phyloP scores from a whole-genome alignment of 495 filamentous ascomycete species.

The Aspergillus hancockii region DNA sequence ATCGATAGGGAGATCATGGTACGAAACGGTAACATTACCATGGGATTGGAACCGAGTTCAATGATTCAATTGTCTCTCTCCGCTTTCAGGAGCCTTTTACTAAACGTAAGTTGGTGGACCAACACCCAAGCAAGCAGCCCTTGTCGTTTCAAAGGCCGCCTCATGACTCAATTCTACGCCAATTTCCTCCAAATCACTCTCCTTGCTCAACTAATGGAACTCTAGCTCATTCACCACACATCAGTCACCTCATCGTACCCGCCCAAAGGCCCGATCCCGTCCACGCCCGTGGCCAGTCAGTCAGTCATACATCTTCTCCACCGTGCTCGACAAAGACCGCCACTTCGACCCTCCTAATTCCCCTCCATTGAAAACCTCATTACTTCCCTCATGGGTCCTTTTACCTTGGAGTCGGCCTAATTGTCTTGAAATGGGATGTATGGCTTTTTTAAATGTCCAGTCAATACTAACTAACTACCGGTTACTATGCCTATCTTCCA shows the following conservation, averaged over 20 bases:
- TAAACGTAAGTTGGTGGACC: not conserved
- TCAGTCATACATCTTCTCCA: not conserved
- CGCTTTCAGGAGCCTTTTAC: too few species aligned
- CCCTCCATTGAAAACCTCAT: slow-evolving; percentile 12
- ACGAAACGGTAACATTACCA: too few species aligned
- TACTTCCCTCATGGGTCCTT: not conserved
- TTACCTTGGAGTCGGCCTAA: not conserved
- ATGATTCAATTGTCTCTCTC: too few species aligned
- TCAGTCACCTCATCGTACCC: not conserved
- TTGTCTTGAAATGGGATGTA: slow-evolving; percentile 17
- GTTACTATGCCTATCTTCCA: slow-evolving; percentile 45
- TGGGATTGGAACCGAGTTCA: too few species aligned
- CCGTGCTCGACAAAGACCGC: slow-evolving; percentile 8
- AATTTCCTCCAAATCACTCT: not conserved
- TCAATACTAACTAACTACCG: slow-evolving; percentile 4
- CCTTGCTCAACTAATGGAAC: not conserved
- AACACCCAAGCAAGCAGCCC: not conserved
- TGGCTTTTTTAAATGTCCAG: slow-evolving; percentile 8
- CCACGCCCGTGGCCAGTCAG: not conserved
- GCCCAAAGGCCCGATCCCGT: not conserved
- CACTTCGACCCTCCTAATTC: slow-evolving; percentile 1
- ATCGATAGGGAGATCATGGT: too few species aligned
- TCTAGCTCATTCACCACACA: not conserved
- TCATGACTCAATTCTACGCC: not conserved
- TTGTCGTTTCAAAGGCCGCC: not conserved